Base-by-base conservation (phyloP, 352 stramenopile species). In the Globisporangium mamillatum region DNA sequence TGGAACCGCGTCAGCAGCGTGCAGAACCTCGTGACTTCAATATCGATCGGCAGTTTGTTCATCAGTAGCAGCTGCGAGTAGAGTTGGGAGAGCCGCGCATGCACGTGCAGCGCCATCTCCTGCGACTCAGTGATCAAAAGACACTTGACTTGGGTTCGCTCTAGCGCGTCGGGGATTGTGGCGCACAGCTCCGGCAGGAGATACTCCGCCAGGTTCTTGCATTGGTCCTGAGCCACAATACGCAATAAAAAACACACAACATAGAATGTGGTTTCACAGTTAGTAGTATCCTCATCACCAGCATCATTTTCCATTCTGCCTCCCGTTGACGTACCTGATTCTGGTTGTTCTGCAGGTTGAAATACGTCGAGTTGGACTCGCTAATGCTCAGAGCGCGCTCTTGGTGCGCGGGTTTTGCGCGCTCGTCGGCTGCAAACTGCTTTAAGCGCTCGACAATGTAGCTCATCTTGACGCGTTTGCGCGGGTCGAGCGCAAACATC, bases 391-490 rank as follows among this genome's bases (percentile, higher is more conserved):
- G 36, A 29, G 20, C 8, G 3, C 8, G 34, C 10, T 54, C 9
- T 16, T 52, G 22, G 10, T 29, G 20, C 0, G n/a, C 6, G 12
- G 4, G 24, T 18, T n/a, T 22, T 12, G 36, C 16, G 22, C 9
- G 22, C 50, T 66, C 61, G 10, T 50, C 46, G 2, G 61, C 50
- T 9, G 61, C 61, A 52, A 68, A 63, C 36, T 68, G 18, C 54
- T 60, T 60, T 9, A 68, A 38, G 22, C 44, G 34, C 63, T 68
- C 63, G 36, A 68, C 22, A 22, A 68, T 22, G 54, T 57, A 60
- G 12, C 20, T 41, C 22, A 62, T 63, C 63, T 61, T 63, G 32
- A 68, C n/a, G 14, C 63, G 63, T 55, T 62, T 61, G 25, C 52
- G 25, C 3, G 52, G 50, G 22, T 68, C 53, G 34, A 55, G 36